Conservation (phyloP, 139 green algal genomes). For the Chlorella sp. region DNA sequence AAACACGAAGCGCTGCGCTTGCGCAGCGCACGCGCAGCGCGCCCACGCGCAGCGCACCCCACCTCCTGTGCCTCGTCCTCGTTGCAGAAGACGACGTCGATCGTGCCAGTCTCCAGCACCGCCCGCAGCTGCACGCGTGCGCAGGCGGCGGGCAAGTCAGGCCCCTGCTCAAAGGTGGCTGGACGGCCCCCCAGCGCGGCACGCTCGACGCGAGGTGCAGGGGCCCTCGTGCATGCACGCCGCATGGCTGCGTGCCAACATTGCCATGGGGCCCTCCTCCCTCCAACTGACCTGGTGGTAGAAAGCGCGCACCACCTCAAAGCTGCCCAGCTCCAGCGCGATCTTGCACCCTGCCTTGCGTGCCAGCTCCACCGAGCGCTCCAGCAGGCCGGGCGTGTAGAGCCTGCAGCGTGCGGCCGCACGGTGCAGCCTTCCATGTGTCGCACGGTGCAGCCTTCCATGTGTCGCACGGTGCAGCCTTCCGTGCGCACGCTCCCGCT, state of each 20-base stretch:
- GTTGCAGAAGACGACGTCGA: constrained; percentile 68
- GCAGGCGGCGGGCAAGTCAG: too few species aligned
- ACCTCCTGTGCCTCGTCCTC: constrained; percentile 59
- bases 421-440: constrained; percentile 43
- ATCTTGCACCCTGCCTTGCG: constrained; percentile 35
- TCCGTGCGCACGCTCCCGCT: not conserved
- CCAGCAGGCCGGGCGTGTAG: constrained; percentile 48
- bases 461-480: not conserved
- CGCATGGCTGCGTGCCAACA: not conserved
- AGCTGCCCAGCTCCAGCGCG: constrained; percentile 68
- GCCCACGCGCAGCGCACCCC: too few species aligned
- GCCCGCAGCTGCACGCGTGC: too few species aligned
- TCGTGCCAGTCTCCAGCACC: constrained; percentile 36
- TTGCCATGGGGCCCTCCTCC: not conserved
- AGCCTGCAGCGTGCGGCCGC: too few species aligned
- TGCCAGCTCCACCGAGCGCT: constrained; percentile 44
- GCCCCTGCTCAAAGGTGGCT: too few species aligned
- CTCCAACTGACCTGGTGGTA: not conserved
- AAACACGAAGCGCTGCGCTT: too few species aligned
- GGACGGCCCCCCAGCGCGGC: too few species aligned
- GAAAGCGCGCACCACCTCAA: constrained; percentile 66
- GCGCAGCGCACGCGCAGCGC: too few species aligned
- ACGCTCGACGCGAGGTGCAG: too few species aligned
- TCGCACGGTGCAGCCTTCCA: not conserved
- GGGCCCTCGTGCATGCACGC: too few species aligned